Evolutionary conservation across 108 stramenopile genomes (phyloP), one percentile per base, ranked within the genome.

Genomic region (Asterionellopsis glacialis): DNA sequence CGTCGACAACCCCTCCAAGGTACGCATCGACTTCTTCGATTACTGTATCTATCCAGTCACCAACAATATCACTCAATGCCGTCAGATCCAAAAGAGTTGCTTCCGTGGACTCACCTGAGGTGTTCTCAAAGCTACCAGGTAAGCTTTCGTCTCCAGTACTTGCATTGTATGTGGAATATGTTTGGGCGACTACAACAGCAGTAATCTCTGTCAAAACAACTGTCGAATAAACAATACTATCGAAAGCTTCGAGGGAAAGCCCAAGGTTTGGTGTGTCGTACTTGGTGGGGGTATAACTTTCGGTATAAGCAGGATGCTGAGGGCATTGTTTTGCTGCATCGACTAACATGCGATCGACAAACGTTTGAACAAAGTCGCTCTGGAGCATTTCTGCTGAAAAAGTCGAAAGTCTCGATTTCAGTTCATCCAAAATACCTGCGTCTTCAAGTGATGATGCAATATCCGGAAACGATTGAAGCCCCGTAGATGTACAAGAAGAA

Each of bases 311-410:
- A 13, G 72, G 62, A 54, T 60, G 68, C 51, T 84, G 82, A 9
- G 90, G 86, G 39, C 90, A 91, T 61, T 74, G 65, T 15, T 53
- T 54, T 14, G 71, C 59, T 21, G 83, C 85, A 14, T 87, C 77
- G 45, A 66, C 67, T 24, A 91, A 50, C 16, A 62, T 16, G 21
- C 80, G 80, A 57, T 91, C 90, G 24, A 91, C 57, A 24, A 65
- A 45, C n/a, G 59, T 55, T 58, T 87, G 83, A 28, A 91, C 55
- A 25, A 79, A 75, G 25, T 72, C 76, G 1, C 84, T 84, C 33
- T 53, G 63, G 11, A 86, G 24, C n/a, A 86, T 45, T 16, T 69
- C 39, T 7, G 62, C 48, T 0, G 67, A 51, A 57, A 77, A 80
- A 5, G 73, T 65, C 39, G 85, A 55, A 24, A 88, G 47, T 55